Conservation (phyloP, 2,329 filamentous ascomycete genomes). For the Cryphonectria nitschkei region DNA sequence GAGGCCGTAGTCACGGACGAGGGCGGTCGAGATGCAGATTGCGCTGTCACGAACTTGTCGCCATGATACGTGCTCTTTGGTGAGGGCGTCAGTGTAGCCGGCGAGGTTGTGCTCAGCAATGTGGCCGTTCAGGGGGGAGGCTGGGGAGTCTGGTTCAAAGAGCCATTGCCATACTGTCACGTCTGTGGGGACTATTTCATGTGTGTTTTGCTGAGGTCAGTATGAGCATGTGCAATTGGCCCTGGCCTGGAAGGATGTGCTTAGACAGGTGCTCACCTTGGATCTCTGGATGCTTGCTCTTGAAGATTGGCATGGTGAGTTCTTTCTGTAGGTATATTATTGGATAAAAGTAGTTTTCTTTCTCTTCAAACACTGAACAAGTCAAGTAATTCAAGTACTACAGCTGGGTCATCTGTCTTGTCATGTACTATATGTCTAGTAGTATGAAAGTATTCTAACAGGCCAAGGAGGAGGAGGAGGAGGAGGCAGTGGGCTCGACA, state of each 20-base stretch:
- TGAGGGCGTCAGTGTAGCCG: slow-evolving; percentile 20
- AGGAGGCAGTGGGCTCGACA: background rate
- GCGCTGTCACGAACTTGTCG: slow-evolving; percentile 17
- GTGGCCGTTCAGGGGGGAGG: slow-evolving; percentile 8
- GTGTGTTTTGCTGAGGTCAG: background rate
- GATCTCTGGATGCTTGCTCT: slow-evolving; percentile 17
- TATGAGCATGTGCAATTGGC: too few species aligned
- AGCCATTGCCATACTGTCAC: slow-evolving; percentile 27
- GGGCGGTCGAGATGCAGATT: slow-evolving; percentile 18
- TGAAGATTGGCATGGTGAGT: slow-evolving; percentile 14
- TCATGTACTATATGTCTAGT: background rate
- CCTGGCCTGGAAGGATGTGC: background rate
- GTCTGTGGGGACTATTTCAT: slow-evolving; percentile 18
- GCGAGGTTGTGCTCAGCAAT: background rate
- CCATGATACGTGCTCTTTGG: slow-evolving; percentile 20
- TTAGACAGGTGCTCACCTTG: background rate
- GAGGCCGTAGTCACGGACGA: slow-evolving; percentile 21
- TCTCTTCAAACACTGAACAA: too few species aligned
- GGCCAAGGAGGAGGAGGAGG: background rate
- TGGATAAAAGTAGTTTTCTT: too few species aligned
- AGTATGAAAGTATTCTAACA: background rate
- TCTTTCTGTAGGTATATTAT: too few species aligned
- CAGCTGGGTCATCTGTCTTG: background rate
- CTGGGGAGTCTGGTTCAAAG: slow-evolving; percentile 14
- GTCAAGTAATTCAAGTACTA: too few species aligned